These are phyloP conservation scores for Senecio squalidus DNA, from an alignment of 140 eudicot species.

Conservation along the genomic window DNA sequence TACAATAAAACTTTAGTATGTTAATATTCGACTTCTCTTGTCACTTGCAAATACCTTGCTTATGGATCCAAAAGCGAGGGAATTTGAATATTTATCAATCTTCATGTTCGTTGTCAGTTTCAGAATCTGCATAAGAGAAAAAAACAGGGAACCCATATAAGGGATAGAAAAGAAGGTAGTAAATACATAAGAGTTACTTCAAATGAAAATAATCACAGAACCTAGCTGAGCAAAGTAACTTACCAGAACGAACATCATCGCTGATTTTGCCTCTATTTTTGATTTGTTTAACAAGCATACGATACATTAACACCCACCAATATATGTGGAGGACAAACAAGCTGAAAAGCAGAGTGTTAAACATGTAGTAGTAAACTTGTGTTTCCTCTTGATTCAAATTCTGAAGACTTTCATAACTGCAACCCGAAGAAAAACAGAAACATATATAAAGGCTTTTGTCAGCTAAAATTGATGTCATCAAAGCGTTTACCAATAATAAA, in stretches of 20 bases:
- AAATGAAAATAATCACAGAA: no score
- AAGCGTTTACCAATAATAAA: no score
- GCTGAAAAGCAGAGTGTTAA: constrained; percentile 6
- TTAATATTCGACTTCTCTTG: no score
- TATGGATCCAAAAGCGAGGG: not conserved
- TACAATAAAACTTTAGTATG: no score
- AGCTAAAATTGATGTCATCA: no score
- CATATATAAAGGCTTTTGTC: no score
- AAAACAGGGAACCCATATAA: not conserved
- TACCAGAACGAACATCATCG: constrained; percentile 14
- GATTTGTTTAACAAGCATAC: constrained; percentile 13
- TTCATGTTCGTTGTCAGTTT: not conserved
- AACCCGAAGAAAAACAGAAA: not conserved
- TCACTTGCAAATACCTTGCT: no score
- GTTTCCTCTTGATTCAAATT: not conserved
- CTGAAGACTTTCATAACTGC: not conserved
- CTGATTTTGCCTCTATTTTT: constrained; percentile 10
- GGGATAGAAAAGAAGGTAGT: not conserved
- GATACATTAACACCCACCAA: constrained; percentile 12
- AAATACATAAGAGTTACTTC: no score
- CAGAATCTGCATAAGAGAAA: not conserved
- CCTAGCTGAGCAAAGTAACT: not conserved
- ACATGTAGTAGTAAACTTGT: constrained; percentile 1
- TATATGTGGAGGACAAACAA: constrained; percentile 10
- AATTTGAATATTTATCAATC: not conserved